phyloP scores from a whole-genome alignment of 73 alveolate genomes.

The Chromera velia region DNA sequence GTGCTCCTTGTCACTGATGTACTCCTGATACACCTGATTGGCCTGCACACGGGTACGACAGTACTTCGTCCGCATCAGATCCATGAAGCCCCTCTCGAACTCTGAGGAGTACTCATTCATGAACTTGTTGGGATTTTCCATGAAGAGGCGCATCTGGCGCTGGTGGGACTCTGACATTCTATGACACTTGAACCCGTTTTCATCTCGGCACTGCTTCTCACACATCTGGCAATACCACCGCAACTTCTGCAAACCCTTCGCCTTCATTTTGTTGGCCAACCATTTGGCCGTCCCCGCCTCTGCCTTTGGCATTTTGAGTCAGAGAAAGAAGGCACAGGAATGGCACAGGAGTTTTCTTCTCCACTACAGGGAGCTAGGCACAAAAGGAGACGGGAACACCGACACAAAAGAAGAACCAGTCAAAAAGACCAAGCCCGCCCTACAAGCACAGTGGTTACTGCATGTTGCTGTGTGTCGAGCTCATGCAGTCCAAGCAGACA shows the following conservation, averaged over 20 bases:
- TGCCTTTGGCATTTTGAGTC: background rate
- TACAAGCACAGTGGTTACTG: too few relatives aligned
- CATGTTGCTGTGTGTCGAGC: too few relatives aligned
- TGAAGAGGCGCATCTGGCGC: conserved; percentile 25
- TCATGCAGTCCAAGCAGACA: too few relatives aligned
- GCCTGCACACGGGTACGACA: background rate
- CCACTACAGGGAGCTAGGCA: too few relatives aligned
- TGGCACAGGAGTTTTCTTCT: too few relatives aligned
- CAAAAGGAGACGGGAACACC: too few relatives aligned
- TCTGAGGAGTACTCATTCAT: conserved; percentile 26
- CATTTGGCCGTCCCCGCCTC: background rate
- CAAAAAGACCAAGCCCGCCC: too few relatives aligned
- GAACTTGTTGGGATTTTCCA: conserved; percentile 17
- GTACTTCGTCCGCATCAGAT: conserved; percentile 12
- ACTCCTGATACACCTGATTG: conserved; percentile 5
- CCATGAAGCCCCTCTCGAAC: conserved; percentile 19
- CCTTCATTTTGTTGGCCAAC: conserved; percentile 35
- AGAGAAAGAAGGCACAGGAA: too few relatives aligned
- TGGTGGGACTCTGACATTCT: conserved; percentile 21
- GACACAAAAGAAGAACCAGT: too few relatives aligned
- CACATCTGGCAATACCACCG: conserved; percentile 40
- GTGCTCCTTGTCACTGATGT: conserved; percentile 22
- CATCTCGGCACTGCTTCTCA: conserved; percentile 39
- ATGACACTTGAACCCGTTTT: conserved; percentile 26
- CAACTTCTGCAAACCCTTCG: conserved; percentile 32